Conservation (phyloP, 371 early-diverging fungal genomes). For the Mucor velutinosus region DNA sequence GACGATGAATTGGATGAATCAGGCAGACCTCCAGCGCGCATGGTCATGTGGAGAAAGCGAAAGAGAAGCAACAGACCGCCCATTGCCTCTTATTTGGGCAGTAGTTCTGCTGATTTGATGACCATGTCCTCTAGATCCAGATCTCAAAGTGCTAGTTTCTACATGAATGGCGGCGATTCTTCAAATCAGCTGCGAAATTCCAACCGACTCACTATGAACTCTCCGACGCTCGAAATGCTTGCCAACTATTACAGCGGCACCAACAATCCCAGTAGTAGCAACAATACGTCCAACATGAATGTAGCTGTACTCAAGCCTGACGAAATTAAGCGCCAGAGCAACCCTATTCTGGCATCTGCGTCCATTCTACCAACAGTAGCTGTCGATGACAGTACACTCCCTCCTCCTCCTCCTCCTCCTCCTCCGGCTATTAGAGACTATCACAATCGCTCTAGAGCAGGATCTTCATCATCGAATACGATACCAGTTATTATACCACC, state of each 20-base stretch:
- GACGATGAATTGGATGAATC: slow-evolving; percentile 25
- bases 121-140: background rate
- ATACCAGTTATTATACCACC: background rate
- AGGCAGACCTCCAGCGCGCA: slow-evolving; percentile 18
- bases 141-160: slow-evolving; percentile 13
- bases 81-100: background rate
- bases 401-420: background rate
- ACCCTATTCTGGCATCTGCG: background rate
- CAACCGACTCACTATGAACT: slow-evolving; percentile 1
- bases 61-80: background rate
- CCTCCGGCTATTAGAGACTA: background rate
- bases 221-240: slow-evolving; percentile 4
- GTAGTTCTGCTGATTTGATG: slow-evolving; percentile 10
- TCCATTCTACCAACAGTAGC: background rate
- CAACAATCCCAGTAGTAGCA: background rate
- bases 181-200: background rate
- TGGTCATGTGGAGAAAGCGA: slow-evolving; percentile 21
- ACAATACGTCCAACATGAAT: background rate
- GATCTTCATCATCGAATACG: background rate
- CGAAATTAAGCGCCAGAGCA: background rate
- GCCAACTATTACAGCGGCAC: slow-evolving; percentile 3
- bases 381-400: background rate
- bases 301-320: slow-evolving; percentile 5
- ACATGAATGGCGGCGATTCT: background rate
- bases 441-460: background rate